Evolutionary conservation across 768 basidiomycete genomes (phyloP).

Genomic region (Panus rudis): DNA sequence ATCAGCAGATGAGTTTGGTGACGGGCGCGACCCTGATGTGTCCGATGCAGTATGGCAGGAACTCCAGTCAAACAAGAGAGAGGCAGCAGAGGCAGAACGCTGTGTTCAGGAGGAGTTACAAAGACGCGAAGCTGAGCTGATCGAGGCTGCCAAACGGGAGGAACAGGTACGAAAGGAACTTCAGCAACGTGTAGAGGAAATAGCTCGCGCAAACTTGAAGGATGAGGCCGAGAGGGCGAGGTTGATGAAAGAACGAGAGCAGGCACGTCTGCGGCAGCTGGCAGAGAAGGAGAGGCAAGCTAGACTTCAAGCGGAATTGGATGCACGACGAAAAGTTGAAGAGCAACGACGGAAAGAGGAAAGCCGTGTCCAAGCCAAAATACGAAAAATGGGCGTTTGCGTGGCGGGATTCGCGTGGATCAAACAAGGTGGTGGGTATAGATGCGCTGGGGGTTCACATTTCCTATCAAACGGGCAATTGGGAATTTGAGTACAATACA

Average conservation of each 20-base stretch:
- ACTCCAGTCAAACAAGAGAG: conserved; percentile 35
- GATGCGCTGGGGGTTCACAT: conserved; percentile 42
- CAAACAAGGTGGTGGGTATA: conserved; percentile 31
- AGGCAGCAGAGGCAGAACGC: conserved; percentile 23
- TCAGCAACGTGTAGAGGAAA: conserved; percentile 1
- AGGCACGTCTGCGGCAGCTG: not conserved
- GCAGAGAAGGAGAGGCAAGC: conserved; percentile 11
- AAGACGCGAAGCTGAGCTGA: not conserved
- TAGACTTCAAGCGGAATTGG: conserved; percentile 19
- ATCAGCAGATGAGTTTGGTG: not conserved
- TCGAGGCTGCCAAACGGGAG: not conserved
- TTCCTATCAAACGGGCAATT: conserved; percentile 28
- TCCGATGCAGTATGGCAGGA: conserved; percentile 44
- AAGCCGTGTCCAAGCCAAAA: conserved; percentile 32
- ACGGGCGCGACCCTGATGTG: conserved; percentile 42
- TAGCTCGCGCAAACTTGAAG: not conserved
- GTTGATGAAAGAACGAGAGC: too few species aligned
- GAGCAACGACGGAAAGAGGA: conserved; percentile 32
- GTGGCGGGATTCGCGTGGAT: conserved; percentile 40
- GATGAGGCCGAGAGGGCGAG: too few species aligned
- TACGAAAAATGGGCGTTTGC: conserved; percentile 46
- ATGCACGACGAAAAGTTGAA: conserved; percentile 21
- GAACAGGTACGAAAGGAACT: conserved; percentile 9
- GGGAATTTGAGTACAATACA: conserved; percentile 12
- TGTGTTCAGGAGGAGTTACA: conserved; percentile 15